phyloP scores from a whole-genome alignment of 495 filamentous ascomycete genomes.

The Extremus antarcticus region DNA sequence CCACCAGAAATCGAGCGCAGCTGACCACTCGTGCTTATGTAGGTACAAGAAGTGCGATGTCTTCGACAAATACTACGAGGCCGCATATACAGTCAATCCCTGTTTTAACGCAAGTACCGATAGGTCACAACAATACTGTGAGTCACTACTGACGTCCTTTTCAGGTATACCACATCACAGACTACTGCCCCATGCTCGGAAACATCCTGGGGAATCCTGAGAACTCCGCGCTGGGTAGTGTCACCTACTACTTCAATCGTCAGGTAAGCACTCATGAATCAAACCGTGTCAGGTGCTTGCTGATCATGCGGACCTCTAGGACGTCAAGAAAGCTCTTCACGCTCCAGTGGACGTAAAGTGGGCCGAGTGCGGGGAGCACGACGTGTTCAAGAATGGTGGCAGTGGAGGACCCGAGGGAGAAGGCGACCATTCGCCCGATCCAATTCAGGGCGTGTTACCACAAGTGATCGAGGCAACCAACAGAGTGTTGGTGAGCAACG shows the following conservation, averaged over 20 bases:
- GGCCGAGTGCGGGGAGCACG: constrained; percentile 12
- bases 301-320: constrained; percentile 10
- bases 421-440: constrained; percentile 21
- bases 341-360: constrained; percentile 19
- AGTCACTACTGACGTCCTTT: too few species aligned
- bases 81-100: constrained; percentile 4
- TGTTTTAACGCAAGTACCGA: constrained; percentile 5
- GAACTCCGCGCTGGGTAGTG: not conserved
- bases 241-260: not conserved
- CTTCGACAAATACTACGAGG: constrained; percentile 3
- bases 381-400: constrained; percentile 19
- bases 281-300: too few species aligned
- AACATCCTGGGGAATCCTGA: not conserved
- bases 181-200: constrained; percentile 2
- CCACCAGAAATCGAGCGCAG: not conserved
- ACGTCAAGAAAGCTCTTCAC: constrained; percentile 21
- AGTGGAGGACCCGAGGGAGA: constrained; percentile 13
- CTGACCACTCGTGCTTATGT: not conserved
- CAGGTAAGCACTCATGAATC: too few species aligned
- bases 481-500: constrained; percentile 21
- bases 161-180: constrained; percentile 3
- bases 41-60: constrained; percentile 3
- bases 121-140: too few species aligned
- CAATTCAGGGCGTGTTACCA: constrained; percentile 25
- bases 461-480: constrained; percentile 26